Evolutionary conservation across 1,284 basidiomycete genomes (phyloP).

Genomic region (Ustanciosporium gigantosporum): DNA sequence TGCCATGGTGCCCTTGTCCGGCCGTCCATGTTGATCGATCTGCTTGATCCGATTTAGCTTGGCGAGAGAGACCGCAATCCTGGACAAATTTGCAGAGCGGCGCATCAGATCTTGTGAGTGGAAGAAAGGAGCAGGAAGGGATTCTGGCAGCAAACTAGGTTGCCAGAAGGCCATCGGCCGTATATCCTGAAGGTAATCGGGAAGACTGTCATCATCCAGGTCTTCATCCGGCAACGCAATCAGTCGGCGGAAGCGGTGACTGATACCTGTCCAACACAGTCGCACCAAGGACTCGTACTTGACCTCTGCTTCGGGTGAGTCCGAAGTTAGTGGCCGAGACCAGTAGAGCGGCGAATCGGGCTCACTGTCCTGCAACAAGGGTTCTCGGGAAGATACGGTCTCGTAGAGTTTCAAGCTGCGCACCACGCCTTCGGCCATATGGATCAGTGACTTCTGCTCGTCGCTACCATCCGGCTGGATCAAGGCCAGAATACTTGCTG

Average conservation of each 20-base stretch:
- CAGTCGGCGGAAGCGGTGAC: constrained; percentile 32
- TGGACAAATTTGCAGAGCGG: constrained; percentile 20
- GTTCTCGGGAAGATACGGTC: constrained; percentile 18
- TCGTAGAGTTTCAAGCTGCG: constrained; percentile 18
- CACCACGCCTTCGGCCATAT: constrained; percentile 30
- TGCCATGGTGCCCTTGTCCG: constrained; percentile 8
- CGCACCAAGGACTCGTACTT: constrained; percentile 43
- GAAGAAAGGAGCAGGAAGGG: constrained; percentile 34
- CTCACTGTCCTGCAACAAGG: constrained; percentile 23
- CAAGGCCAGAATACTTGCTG: constrained; percentile 37
- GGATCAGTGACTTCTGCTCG: constrained; percentile 21
- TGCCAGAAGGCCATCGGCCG: constrained; percentile 44
- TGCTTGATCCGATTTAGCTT: constrained; percentile 17
- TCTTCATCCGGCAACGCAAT: constrained; percentile 35
- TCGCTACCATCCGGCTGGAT: constrained; percentile 32
- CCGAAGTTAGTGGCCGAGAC: constrained; percentile 23
- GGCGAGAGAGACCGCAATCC: constrained; percentile 12
- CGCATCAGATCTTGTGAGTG: constrained; percentile 41
- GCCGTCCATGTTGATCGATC: constrained; percentile 1
- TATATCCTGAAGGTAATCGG: constrained; percentile 22
- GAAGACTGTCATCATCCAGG: constrained; percentile 15
- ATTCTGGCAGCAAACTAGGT: constrained; percentile 22
- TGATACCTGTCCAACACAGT: constrained; percentile 34
- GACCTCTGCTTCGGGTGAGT: constrained; percentile 33
- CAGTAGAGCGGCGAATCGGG: constrained; percentile 34